A percentile compares a stretch with the other conserved stretches of the same genome.
These are phyloP conservation scores for Trichoderma atroviride DNA, from an alignment of 2,329 filamentous ascomycete species.

Conservation along the genomic window DNA sequence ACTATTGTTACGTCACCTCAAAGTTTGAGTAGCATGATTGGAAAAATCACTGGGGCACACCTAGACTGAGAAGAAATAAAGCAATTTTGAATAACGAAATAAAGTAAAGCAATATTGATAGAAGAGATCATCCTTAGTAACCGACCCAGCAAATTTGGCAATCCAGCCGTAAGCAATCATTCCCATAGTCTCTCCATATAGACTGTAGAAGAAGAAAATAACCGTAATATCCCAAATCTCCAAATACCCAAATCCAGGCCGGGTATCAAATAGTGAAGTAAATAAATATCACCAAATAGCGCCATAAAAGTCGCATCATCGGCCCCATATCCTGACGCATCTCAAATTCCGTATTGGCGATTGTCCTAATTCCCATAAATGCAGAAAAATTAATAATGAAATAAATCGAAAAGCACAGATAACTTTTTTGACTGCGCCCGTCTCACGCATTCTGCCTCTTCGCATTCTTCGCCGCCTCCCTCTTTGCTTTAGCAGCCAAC, in stretches of 20 bases:
- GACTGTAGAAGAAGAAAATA: not conserved
- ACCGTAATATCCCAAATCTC: not conserved
- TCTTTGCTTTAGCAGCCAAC: not conserved
- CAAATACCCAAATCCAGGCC: not conserved
- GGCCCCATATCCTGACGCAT: not conserved
- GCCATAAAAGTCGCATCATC: not conserved
- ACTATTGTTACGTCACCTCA: not conserved
- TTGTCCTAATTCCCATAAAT: not conserved
- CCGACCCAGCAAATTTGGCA: not conserved
- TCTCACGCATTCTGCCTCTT: not conserved
- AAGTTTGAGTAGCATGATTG: not conserved
- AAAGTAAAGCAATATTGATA: not conserved
- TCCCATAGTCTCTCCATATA: not conserved
- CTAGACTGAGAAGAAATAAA: not conserved
- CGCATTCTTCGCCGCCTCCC: not conserved
- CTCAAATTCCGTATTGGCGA: not conserved
- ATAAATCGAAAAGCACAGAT: not conserved
- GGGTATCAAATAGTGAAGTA: not conserved
- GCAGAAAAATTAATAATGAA: not conserved
- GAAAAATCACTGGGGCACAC: not conserved
- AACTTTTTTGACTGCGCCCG: not conserved
- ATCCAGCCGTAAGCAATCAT: not conserved
- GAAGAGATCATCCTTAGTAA: not conserved
- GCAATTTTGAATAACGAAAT: slow-evolving; percentile 3
- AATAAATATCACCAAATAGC: not conserved